phyloP scores from a whole-genome alignment of 192 early-diverging fungal genomes.

The Glomus cerebriforme region DNA sequence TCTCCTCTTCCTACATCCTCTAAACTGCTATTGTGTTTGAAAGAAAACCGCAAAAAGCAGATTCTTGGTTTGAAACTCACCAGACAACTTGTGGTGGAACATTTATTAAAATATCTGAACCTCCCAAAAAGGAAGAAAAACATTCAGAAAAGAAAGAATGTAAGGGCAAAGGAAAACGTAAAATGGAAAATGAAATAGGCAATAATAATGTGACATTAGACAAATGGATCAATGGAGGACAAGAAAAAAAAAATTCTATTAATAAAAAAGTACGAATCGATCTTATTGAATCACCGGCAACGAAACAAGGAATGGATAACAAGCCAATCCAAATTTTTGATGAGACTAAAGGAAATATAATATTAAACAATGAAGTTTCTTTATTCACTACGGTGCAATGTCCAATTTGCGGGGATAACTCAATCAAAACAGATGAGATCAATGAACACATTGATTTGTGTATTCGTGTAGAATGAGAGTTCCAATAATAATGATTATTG shows the following conservation, averaged over 20 bases:
- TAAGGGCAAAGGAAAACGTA: not conserved
- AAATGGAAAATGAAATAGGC: constrained; percentile 4
- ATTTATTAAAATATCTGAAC: constrained; percentile 62
- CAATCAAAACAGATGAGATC: constrained; percentile 33
- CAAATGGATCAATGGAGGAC: not conserved
- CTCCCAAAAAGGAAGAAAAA: constrained; percentile 43
- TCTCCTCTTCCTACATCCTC: not conserved
- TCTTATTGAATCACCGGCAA: not conserved
- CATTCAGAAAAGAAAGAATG: not conserved
- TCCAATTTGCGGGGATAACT: constrained; percentile 32
- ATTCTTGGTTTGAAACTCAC: constrained; percentile 64
- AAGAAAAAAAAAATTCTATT: not conserved
- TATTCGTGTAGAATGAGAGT: constrained; percentile 20
- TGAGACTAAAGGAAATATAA: not conserved
- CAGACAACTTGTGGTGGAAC: constrained; percentile 64
- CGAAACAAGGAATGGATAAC: not conserved
- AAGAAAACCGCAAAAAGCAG: constrained; percentile 67
- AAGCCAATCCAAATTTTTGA: not conserved
- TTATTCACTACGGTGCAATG: constrained; percentile 31
- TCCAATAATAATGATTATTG: not conserved
- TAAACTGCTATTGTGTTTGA: not conserved
- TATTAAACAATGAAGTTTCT: not conserved
- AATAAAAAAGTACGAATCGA: not conserved
- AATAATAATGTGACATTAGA: not conserved
- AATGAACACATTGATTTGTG: constrained; percentile 46